Percentiles rank a stretch among this genome's conserved stretches.
Conservation (phyloP, 1,139 yeast species). For the Protomyces lactucae-debilis region DNA sequence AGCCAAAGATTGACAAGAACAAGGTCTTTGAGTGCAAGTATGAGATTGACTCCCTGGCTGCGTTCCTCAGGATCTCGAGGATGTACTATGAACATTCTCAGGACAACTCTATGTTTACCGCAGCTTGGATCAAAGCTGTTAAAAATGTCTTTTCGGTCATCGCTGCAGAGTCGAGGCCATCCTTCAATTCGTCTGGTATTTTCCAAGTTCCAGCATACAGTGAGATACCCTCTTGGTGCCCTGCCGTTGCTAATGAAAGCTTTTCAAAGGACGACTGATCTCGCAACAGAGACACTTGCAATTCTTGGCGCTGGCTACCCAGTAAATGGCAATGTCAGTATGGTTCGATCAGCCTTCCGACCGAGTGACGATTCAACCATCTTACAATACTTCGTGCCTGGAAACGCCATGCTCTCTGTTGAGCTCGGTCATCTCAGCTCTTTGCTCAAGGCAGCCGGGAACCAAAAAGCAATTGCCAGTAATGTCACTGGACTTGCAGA, state of each 20-base stretch:
- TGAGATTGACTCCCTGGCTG: slow-evolving; percentile 80
- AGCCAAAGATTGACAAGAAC: slow-evolving; percentile 43
- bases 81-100: slow-evolving; percentile 57
- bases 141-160: slow-evolving; percentile 52
- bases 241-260: background rate
- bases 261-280: slow-evolving; percentile 66
- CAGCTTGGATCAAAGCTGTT: slow-evolving; percentile 58
- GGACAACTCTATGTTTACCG: slow-evolving; percentile 51
- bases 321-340: slow-evolving; percentile 62
- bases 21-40: slow-evolving; percentile 84
- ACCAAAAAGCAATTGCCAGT: background rate
- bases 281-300: slow-evolving; percentile 69
- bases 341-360: slow-evolving; percentile 78
- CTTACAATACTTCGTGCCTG: slow-evolving; percentile 76
- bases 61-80: slow-evolving; percentile 68
- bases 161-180: slow-evolving; percentile 57
- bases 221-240: background rate
- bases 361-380: slow-evolving; percentile 88
- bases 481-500: slow-evolving; percentile 25
- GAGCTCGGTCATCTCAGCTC: slow-evolving; percentile 45
- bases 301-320: slow-evolving; percentile 80
- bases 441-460: slow-evolving; percentile 29
- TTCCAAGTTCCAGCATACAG: slow-evolving; percentile 43
- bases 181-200: slow-evolving; percentile 55
- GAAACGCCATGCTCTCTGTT: slow-evolving; percentile 69